phyloP scores from a whole-genome alignment of 2,329 filamentous ascomycete species.

The Claviceps sorghi region DNA sequence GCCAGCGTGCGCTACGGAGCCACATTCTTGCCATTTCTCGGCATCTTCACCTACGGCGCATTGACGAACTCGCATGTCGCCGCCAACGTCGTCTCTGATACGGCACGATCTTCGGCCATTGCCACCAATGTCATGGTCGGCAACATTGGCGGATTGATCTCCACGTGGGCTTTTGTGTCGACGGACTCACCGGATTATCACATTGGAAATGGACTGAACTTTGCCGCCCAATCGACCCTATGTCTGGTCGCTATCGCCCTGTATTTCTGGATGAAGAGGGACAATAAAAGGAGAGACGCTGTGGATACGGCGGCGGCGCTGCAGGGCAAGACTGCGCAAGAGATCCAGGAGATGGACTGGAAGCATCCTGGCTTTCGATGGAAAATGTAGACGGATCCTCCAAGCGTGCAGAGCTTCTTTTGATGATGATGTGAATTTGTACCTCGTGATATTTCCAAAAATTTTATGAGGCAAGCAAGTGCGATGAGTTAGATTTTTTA shows the following conservation, averaged over 20 bases:
- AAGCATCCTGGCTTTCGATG: slow-evolving; percentile 54
- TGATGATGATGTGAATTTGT: too few relatives aligned
- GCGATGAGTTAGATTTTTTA: too few relatives aligned
- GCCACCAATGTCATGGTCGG: slow-evolving; percentile 38
- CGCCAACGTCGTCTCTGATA: slow-evolving; percentile 56
- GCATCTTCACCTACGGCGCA: slow-evolving; percentile 47
- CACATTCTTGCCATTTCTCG: slow-evolving; percentile 50
- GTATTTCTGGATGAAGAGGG: slow-evolving; percentile 45
- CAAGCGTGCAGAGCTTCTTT: not conserved
- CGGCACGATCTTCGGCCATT: slow-evolving; percentile 46
- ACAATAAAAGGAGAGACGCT: slow-evolving; percentile 45
- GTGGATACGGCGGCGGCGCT: slow-evolving; percentile 42
- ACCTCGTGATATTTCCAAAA: not conserved
- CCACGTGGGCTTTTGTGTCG: slow-evolving; percentile 50
- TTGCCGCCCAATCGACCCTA: slow-evolving; percentile 44
- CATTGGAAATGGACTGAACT: slow-evolving; percentile 57
- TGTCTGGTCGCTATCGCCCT: slow-evolving; percentile 35
- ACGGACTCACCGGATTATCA: slow-evolving; percentile 49
- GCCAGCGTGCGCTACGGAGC: slow-evolving; percentile 47
- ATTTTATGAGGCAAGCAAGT: too few relatives aligned
- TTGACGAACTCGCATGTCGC: slow-evolving; percentile 51
- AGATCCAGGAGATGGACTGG: slow-evolving; percentile 51
- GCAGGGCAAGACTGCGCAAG: slow-evolving; percentile 35
- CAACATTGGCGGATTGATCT: slow-evolving; percentile 40
- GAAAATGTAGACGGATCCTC: slow-evolving; percentile 14